Evolutionary conservation across 2,329 filamentous ascomycete genomes (phyloP).

Genomic region (Cytospora paraplurivora): DNA sequence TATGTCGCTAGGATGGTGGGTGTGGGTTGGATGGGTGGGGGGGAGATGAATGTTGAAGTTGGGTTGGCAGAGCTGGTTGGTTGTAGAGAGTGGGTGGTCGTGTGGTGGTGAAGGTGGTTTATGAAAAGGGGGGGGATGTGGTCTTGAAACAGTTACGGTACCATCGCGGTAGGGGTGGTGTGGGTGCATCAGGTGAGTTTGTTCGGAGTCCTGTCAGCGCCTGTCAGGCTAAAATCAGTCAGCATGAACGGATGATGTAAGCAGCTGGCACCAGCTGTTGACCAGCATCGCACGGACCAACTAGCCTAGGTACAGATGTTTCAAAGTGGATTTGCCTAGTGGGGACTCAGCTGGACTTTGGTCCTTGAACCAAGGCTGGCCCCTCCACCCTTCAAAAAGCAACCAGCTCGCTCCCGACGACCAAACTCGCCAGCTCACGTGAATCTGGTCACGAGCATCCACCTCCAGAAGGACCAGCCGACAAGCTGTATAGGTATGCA

Average conservation of each 20-base stretch:
- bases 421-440: conserved; percentile 22
- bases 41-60: neutral
- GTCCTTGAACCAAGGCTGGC: conserved; percentile 5
- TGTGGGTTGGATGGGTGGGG: neutral
- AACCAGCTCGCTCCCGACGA: conserved; percentile 11
- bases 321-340: neutral
- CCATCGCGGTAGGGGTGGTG: neutral
- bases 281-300: neutral
- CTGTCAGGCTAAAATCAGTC: conserved; percentile 13
- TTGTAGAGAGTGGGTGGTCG: neutral
- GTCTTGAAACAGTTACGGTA: neutral
- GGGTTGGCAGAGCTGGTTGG: neutral
- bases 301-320: no score
- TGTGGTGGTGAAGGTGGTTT: neutral
- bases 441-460: conserved; percentile 26
- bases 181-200: neutral
- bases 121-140: neutral
- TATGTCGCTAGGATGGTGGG: neutral
- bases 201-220: neutral
- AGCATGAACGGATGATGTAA: neutral
- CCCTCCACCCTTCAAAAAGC: conserved; percentile 26
- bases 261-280: conserved; percentile 7
- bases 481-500: conserved; percentile 27
- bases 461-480: conserved; percentile 14
- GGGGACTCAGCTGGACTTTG: conserved; percentile 17